phyloP scores from a whole-genome alignment of 164 flowering plant genomes.

The Annona squamosa region DNA sequence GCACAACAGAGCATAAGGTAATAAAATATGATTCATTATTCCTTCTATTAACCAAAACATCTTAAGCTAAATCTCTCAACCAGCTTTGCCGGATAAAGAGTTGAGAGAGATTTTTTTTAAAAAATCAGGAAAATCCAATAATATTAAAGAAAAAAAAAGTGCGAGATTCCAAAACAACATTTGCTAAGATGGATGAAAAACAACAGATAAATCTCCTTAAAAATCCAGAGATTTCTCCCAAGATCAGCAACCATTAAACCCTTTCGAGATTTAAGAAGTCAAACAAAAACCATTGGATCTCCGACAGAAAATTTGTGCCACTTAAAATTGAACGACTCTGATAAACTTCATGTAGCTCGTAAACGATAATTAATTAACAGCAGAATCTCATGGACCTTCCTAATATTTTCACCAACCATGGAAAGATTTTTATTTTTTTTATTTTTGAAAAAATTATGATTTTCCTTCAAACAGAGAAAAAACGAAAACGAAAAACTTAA shows the following conservation, averaged over 20 bases:
- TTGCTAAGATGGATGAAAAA: not conserved
- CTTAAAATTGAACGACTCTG: not conserved
- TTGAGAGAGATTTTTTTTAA: not conserved
- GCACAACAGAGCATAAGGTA: not conserved
- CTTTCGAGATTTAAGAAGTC: not conserved
- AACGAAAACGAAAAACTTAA: not conserved
- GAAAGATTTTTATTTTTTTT: not conserved
- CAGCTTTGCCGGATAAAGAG: not conserved
- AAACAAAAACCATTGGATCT: conserved; percentile 1
- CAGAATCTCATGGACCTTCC: not conserved
- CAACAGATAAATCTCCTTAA: not conserved
- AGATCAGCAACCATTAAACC: not conserved
- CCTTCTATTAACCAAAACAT: not conserved
- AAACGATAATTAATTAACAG: not conserved
- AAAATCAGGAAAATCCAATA: not conserved
- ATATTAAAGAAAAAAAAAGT: not conserved
- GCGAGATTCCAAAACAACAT: not conserved
- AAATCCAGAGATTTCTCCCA: not conserved
- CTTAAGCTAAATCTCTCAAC: not conserved
- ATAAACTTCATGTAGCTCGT: not conserved
- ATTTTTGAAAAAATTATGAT: too few species aligned
- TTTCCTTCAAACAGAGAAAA: not conserved
- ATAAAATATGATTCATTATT: not conserved
- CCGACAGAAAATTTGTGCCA: not conserved
- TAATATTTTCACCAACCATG: not conserved